Percentiles rank a stretch among this genome's conserved stretches.
phyloP scores from a whole-genome alignment of 176 grass and related monocot species.

The Oryza longistaminata region DNA sequence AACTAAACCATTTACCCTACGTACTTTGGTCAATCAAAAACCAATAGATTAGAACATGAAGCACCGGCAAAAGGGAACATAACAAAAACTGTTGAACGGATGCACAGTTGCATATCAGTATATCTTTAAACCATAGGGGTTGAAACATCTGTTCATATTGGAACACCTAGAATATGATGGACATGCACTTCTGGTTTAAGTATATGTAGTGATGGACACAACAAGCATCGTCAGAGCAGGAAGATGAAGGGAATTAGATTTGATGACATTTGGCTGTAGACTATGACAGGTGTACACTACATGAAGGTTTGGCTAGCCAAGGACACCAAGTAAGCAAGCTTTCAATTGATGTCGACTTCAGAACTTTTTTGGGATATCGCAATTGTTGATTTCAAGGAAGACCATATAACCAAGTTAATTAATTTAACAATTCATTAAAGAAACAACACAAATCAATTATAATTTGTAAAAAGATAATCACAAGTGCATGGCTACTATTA shows the following conservation, averaged over 20 bases:
- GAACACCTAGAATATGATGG: background rate
- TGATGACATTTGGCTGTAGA: background rate
- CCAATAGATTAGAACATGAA: background rate
- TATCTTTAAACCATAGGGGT: background rate
- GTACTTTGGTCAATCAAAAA: background rate
- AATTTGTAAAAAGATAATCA: background rate
- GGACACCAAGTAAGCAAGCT: constrained; percentile 8
- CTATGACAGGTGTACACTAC: background rate
- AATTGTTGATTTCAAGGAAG: constrained; percentile 22
- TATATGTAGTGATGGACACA: background rate
- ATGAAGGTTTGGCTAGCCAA: constrained; percentile 13
- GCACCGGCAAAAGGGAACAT: background rate
- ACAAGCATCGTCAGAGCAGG: background rate
- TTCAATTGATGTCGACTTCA: constrained; percentile 32
- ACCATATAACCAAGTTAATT: constrained; percentile 19
- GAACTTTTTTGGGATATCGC: constrained; percentile 5
- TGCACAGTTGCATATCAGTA: background rate
- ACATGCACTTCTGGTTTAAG: background rate
- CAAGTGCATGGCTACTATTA: background rate
- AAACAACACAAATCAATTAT: constrained; percentile 16
- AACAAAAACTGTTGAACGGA: background rate
- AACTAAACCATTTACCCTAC: background rate
- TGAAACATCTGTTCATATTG: background rate
- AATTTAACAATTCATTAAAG: background rate
- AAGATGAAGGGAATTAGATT: background rate